Conservation (phyloP, 2,329 filamentous ascomycete species). For the Penicillium sp. region DNA sequence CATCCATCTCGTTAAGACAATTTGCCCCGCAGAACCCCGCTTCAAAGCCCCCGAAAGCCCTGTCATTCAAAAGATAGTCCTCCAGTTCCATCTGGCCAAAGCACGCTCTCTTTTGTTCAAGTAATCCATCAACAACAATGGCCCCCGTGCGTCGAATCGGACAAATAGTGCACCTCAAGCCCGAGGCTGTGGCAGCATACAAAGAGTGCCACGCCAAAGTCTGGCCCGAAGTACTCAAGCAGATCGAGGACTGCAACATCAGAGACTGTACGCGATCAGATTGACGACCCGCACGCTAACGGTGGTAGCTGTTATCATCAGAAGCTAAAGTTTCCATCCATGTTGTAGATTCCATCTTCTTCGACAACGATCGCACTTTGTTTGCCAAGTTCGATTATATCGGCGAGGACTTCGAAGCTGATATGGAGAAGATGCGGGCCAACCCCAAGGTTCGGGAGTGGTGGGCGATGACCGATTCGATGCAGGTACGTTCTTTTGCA, state of each 20-base stretch:
- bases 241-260: conserved; percentile 71
- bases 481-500: conserved; percentile 47
- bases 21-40: background rate
- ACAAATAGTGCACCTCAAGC: conserved; percentile 67
- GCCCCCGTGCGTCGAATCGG: conserved; percentile 47
- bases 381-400: conserved; percentile 75
- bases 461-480: conserved; percentile 75
- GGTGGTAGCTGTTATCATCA: background rate
- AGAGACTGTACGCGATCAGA: conserved; percentile 54
- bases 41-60: background rate
- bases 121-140: conserved; percentile 11
- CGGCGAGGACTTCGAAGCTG: conserved; percentile 64
- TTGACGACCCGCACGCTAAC: too few relatives aligned
- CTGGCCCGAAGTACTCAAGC: conserved; percentile 70
- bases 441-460: conserved; percentile 69
- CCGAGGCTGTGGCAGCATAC: conserved; percentile 61
- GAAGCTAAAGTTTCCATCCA: background rate
- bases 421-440: conserved; percentile 70
- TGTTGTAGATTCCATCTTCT: conserved; percentile 60
- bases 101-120: background rate
- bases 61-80: background rate
- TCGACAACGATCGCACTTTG: conserved; percentile 61
- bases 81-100: background rate
- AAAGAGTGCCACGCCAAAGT: conserved; percentile 67
- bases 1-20: background rate